Evolutionary conservation across 1,284 basidiomycete species (phyloP).

Genomic region (Fomitopsis pinicola): DNA sequence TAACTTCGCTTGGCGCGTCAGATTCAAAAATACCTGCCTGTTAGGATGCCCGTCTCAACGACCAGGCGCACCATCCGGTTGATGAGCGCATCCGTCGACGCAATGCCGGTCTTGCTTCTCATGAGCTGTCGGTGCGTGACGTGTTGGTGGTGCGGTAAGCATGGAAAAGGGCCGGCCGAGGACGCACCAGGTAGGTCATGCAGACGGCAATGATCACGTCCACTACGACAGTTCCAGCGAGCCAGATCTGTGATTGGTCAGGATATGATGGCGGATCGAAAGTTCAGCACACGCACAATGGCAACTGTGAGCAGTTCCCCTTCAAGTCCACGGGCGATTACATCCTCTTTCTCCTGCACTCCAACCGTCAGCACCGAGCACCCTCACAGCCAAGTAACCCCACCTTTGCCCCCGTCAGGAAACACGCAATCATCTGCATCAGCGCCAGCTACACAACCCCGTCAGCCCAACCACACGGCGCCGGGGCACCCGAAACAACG

Average conservation of each 20-base stretch:
- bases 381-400: neutral
- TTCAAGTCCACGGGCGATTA: neutral
- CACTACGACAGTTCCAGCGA: slow-evolving; percentile 9
- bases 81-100: slow-evolving; percentile 10
- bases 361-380: neutral
- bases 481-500: neutral
- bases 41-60: slow-evolving; percentile 16
- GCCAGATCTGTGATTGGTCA: slow-evolving; percentile 2
- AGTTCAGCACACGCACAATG: neutral
- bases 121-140: neutral
- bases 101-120: slow-evolving; percentile 9
- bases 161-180: neutral
- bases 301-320: neutral
- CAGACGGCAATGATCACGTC: slow-evolving; percentile 16
- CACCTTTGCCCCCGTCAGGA: neutral
- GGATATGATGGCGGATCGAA: neutral
- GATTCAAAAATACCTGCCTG: slow-evolving; percentile 6
- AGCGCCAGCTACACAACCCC: neutral
- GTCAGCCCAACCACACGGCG: neutral
- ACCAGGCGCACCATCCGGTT: slow-evolving; percentile 11
- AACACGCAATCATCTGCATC: neutral
- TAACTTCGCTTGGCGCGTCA: neutral
- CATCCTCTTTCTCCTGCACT: neutral
- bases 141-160: neutral
- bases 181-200: slow-evolving; percentile 15